Percentiles rank a stretch among this genome's conserved stretches.
These are phyloP conservation scores for Umbelopsis sp. DNA, from an alignment of 192 early-diverging fungal species.

Conservation along the genomic window DNA sequence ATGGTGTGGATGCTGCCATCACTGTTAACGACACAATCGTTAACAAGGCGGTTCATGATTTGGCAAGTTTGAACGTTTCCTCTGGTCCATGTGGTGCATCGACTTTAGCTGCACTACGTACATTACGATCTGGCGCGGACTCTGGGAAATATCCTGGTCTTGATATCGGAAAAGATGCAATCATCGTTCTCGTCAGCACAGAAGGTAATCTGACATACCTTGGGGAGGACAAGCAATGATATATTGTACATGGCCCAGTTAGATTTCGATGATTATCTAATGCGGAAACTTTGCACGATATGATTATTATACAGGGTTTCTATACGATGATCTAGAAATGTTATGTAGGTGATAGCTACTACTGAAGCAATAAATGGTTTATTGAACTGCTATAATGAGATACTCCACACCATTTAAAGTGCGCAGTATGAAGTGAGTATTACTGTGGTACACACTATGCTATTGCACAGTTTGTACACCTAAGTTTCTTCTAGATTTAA, in stretches of 20 bases:
- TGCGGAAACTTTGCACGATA: no score
- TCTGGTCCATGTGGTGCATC: slow-evolving; percentile 10
- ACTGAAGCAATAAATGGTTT: no score
- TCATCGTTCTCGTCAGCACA: not conserved
- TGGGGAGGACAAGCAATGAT: not conserved
- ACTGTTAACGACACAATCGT: not conserved
- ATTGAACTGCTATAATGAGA: no score
- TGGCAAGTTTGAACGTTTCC: not conserved
- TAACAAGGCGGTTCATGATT: not conserved
- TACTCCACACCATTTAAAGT: no score
- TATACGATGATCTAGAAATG: no score
- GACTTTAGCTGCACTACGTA: not conserved
- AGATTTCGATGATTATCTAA: no score
- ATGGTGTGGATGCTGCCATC: slow-evolving; percentile 2
- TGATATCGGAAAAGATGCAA: not conserved
- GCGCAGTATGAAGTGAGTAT: no score
- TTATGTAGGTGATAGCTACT: no score
- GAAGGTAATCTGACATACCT: not conserved
- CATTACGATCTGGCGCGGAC: not conserved
- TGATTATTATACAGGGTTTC: not conserved
- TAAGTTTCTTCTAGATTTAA: no score
- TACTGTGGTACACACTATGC: no score
- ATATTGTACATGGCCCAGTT: no score
- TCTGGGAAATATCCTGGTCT: not conserved
- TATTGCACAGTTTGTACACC: no score